Base-by-base conservation (phyloP, 306 rosid species). In the Argentina anserina region DNA sequence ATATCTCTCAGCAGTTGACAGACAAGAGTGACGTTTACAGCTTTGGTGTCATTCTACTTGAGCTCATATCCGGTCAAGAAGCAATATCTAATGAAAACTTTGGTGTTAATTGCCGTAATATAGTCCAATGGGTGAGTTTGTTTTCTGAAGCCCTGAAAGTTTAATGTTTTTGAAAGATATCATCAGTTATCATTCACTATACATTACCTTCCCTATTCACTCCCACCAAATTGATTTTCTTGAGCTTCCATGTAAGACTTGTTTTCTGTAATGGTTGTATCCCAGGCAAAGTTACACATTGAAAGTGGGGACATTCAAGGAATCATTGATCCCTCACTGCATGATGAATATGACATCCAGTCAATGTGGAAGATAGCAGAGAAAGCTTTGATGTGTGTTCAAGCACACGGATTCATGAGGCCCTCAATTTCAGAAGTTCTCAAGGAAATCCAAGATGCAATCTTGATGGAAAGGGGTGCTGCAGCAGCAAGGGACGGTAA, bases 301-400 rank as follows among this genome's bases (percentile, higher is more conserved):
- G 97, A 94, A 91, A 89, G 93, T 14, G 99, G 99, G 17, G 95
- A 94, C 76, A 94, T 94, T 70, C 99, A 88, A 79, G 97, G 96
- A 25, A 94, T 94, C 52, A 94, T 94, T 10, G 99, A 94, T 80
- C 91, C 97, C 10, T 68, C 85, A 6, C 80, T 94, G 34, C 77
- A 20, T 1, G 79, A 75, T 28, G 89, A 94, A 9, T 94, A 84
- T 59, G 95, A 94, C 75, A 86, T 94, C 40, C 99, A 94, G 73
- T 94, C 99, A 11, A 89, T 94, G 91, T 94, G 99, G 99, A 94
- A 94, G 84, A 91, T 94, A 64, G 99, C 99, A 9, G 99, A 94
- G 87, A 94, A 84, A 83, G 99, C 99, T 10, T 79, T 94, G 87
- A 88, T 91, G 97, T 94, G 99, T 69, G 97, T 91, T 63, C 92